Evolutionary conservation across 495 filamentous ascomycete genomes (phyloP), one percentile per base, ranked within the genome.

Genomic region (Xylaria castorea): DNA sequence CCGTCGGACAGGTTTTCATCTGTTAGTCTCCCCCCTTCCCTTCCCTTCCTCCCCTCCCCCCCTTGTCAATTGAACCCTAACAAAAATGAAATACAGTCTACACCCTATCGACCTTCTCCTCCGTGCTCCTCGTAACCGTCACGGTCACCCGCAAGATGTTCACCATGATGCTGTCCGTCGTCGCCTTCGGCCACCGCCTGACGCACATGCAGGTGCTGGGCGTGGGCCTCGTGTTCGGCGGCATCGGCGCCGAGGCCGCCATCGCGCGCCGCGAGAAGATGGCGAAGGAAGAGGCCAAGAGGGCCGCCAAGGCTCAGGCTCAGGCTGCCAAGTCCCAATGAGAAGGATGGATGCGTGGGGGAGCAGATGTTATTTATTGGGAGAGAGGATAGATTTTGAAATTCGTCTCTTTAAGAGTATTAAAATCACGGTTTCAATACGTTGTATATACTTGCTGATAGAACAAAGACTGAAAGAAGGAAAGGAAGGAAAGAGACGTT

Each of bases 61-160:
- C 42, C 20, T 22, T 36, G 25, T 50, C 25, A 60, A 22, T 1
- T 6, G 5, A 40, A 51, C 14, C 5, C 27, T 73, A 60, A 48
- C 7, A 1, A 36, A 42, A 60, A 30, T 32, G 18, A 55, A 32
- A 66, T 6, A 50, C 44, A 93, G 89, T 97, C 87, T 94, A 97
- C 83, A 97, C 97, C 0, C 88, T 99, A 46, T 91, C 93, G 18
- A 91, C 91, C 48, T 99, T 99, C 83, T 96, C 93, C 44, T 94
- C 92, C 11, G 86, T 99, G 69, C 87, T 98, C 64, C 90, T 99
- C 36, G 96, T 98, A 16, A 99, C 96, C 12, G 94, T 99, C 0
- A 99, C 95, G 2, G 96, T 99, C 14, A 99, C 96, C 57, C 87
- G 96, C 74, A 99, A 99, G 85, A 99, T 99, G 97, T 87, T 98